phyloP scores from a whole-genome alignment of 2,329 filamentous ascomycete genomes.

The Mollisiaceae sp. region DNA sequence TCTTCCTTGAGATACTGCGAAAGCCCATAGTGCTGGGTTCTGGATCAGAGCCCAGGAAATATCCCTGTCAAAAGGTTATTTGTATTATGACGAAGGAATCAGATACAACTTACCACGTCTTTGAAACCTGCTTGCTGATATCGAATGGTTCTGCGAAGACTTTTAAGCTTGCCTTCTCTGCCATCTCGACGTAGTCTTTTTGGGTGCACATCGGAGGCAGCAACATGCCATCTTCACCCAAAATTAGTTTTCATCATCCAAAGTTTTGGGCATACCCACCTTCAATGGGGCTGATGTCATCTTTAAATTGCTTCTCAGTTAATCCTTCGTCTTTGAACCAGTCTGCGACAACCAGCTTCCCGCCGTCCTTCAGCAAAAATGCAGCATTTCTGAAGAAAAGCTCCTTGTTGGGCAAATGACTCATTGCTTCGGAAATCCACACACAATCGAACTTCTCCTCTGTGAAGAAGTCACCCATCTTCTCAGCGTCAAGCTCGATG shows the following conservation, averaged over 20 bases:
- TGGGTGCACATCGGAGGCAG: constrained; percentile 61
- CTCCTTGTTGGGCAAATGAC: constrained; percentile 63
- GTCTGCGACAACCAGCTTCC: constrained; percentile 62
- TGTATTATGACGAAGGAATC: not conserved
- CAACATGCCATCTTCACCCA: constrained; percentile 59
- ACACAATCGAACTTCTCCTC: constrained; percentile 56
- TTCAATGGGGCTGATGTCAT: constrained; percentile 64
- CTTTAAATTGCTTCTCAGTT: constrained; percentile 49
- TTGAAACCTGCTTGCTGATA: constrained; percentile 61
- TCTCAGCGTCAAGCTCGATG: constrained; percentile 65
- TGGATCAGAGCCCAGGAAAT: constrained; percentile 66
- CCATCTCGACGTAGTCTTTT: constrained; percentile 57
- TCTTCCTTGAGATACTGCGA: constrained; percentile 63
- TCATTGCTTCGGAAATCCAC: constrained; percentile 67
- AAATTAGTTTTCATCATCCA: not conserved
- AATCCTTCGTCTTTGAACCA: constrained; percentile 63
- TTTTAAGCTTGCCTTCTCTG: constrained; percentile 53
- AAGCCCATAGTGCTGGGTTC: constrained; percentile 64
- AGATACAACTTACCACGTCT: constrained; percentile 57
- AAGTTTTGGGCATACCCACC: constrained; percentile 42
- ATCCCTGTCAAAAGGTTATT: constrained; percentile 51
- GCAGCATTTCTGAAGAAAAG: constrained; percentile 61
- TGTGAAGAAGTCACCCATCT: constrained; percentile 59
- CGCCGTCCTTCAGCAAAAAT: constrained; percentile 53
- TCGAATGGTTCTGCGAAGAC: constrained; percentile 55